phyloP scores from a whole-genome alignment of 2,329 filamentous ascomycete species.

The Akanthomyces uredinophilus region DNA sequence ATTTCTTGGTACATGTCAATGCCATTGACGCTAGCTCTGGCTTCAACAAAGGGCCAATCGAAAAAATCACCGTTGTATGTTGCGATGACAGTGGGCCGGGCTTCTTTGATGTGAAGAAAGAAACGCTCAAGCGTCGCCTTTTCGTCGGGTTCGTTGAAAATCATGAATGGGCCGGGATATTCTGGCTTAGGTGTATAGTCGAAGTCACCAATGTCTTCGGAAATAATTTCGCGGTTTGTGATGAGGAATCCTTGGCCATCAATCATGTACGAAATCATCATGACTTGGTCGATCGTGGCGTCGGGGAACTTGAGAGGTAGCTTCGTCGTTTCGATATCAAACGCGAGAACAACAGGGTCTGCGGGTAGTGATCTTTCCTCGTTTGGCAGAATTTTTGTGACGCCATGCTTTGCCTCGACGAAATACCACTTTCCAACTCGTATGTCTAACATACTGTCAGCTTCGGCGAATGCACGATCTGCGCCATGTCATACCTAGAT shows the following conservation, averaged over 20 bases:
- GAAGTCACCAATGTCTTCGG: constrained; percentile 94
- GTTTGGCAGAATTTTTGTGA: constrained; percentile 76
- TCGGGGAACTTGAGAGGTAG: constrained; percentile 95
- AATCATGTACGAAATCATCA: constrained; percentile 99
- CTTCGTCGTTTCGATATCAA: constrained; percentile 97
- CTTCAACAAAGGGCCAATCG: constrained; percentile 98
- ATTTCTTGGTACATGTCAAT: constrained; percentile 99
- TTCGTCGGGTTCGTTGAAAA: constrained; percentile 97
- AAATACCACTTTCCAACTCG: constrained; percentile 96
- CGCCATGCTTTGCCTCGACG: constrained; percentile 88
- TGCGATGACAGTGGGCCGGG: constrained; percentile 89
- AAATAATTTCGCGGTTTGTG: constrained; percentile 95
- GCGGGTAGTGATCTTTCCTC: constrained; percentile 84
- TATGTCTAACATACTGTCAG: constrained; percentile 59
- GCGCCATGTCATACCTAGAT: constrained; percentile 56
- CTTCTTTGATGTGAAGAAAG: constrained; percentile 92
- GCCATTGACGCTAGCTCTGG: constrained; percentile 84
- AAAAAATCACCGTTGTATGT: constrained; percentile 99
- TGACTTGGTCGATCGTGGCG: constrained; percentile 88
- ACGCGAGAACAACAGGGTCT: constrained; percentile 97
- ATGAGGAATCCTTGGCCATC: constrained; percentile 97
- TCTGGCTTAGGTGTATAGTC: constrained; percentile 98
- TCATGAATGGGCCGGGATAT: constrained; percentile 91
- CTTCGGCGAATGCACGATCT: not conserved
- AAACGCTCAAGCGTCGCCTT: constrained; percentile 84